These are phyloP conservation scores for Termitomyces sp. DNA, from an alignment of 768 basidiomycete genomes.

Conservation along the genomic window DNA sequence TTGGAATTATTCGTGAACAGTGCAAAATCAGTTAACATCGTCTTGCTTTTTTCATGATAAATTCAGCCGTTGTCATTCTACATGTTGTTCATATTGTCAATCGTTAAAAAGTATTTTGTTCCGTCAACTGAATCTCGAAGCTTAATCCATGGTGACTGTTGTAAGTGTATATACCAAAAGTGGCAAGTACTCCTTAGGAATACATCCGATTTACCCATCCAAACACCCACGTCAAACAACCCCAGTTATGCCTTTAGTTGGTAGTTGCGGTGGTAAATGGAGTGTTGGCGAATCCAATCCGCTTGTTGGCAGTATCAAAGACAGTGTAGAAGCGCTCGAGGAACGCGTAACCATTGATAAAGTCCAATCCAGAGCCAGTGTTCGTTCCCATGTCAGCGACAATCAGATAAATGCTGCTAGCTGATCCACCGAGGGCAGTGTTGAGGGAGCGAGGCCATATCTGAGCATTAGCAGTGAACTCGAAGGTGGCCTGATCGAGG, in stretches of 20 bases:
- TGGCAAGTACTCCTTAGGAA: too few relatives aligned
- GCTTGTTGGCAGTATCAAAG: slow-evolving; percentile 52
- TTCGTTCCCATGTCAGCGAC: slow-evolving; percentile 30
- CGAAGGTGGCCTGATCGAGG: slow-evolving; percentile 23
- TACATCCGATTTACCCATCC: neutral
- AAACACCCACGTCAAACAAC: neutral
- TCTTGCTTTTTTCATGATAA: too few relatives aligned
- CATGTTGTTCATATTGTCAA: too few relatives aligned
- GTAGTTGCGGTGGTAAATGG: slow-evolving; percentile 40
- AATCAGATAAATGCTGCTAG: slow-evolving; percentile 26
- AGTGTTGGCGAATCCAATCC: slow-evolving; percentile 54
- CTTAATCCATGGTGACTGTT: too few relatives aligned
- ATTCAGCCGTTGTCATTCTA: too few relatives aligned
- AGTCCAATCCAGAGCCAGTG: slow-evolving; percentile 42
- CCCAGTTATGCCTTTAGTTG: slow-evolving; percentile 21
- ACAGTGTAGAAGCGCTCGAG: slow-evolving; percentile 62
- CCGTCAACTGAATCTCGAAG: too few relatives aligned
- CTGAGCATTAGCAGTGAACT: slow-evolving; percentile 34
- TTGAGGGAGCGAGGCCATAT: slow-evolving; percentile 31
- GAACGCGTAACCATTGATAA: slow-evolving; percentile 49
- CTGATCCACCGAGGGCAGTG: slow-evolving; percentile 24
- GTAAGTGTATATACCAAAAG: too few relatives aligned
- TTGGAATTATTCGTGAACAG: too few relatives aligned
- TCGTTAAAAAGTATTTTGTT: too few relatives aligned
- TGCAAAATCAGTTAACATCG: too few relatives aligned